Evolutionary conservation across 2,329 filamentous ascomycete species (phyloP).

Genomic region (Microdochium trichocladiopsis): DNA sequence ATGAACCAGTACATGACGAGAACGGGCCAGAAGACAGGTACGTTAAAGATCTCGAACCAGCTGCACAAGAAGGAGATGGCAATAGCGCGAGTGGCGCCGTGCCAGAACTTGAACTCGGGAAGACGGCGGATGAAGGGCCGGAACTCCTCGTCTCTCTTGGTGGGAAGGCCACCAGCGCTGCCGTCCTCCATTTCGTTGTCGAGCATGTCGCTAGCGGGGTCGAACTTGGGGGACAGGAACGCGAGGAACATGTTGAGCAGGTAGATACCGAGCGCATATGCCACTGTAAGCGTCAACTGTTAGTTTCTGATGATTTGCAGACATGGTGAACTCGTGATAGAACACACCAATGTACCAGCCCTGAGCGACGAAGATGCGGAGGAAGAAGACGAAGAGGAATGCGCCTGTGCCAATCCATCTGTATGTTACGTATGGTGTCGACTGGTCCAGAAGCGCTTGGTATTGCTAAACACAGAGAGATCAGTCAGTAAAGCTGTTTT

Average conservation of each 20-base stretch:
- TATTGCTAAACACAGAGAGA: constrained; percentile 57
- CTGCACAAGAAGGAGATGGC: constrained; percentile 77
- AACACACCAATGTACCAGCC: constrained; percentile 93
- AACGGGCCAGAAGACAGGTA: constrained; percentile 98
- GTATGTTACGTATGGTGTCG: constrained; percentile 82
- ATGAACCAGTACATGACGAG: constrained; percentile 99
- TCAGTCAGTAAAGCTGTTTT: background rate
- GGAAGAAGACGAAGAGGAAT: constrained; percentile 72
- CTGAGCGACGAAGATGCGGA: constrained; percentile 85
- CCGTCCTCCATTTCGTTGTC: constrained; percentile 98
- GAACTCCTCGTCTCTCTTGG: constrained; percentile 96
- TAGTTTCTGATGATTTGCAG: background rate
- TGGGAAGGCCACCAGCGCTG: constrained; percentile 72
- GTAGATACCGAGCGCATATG: constrained; percentile 97
- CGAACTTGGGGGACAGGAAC: constrained; percentile 97
- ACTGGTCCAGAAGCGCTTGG: constrained; percentile 89
- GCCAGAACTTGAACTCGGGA: constrained; percentile 99
- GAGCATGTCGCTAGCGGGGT: constrained; percentile 83
- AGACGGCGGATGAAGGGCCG: constrained; percentile 92
- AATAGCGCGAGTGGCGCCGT: constrained; percentile 85
- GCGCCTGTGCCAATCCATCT: constrained; percentile 82
- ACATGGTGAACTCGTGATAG: background rate
- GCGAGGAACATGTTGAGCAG: constrained; percentile 98
- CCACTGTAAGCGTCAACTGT: constrained; percentile 51
- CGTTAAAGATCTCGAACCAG: constrained; percentile 91